Evolutionary conservation across 2,329 filamentous ascomycete species (phyloP).

Genomic region (Cyanodermella asteris): DNA sequence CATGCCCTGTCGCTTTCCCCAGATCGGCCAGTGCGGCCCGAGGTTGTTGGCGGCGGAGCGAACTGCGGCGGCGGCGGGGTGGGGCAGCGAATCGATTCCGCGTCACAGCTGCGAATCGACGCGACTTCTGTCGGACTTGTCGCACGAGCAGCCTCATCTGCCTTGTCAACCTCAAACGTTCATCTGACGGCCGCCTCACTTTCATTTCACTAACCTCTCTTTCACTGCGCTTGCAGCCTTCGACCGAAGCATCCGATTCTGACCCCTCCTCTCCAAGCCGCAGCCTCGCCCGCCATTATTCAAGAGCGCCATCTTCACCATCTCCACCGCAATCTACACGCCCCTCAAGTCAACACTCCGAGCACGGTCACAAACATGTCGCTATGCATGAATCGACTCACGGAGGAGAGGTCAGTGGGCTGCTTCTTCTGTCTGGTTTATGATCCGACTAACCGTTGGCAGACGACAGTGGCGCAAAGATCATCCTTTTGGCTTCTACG

Average conservation of each 20-base stretch:
- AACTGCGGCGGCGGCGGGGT: too few relatives aligned
- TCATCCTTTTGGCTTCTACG: slow-evolving; percentile 94
- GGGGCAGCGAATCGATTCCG: too few relatives aligned
- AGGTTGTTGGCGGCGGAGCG: too few relatives aligned
- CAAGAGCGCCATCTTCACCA: not conserved
- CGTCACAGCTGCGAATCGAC: too few relatives aligned
- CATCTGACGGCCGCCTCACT: not conserved
- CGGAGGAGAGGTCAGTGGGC: slow-evolving; percentile 55
- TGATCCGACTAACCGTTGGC: slow-evolving; percentile 4
- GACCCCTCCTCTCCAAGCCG: not conserved
- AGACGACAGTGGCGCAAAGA: slow-evolving; percentile 95
- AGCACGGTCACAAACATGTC: slow-evolving; percentile 36
- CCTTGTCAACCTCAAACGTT: not conserved
- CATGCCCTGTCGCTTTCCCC: too few relatives aligned
- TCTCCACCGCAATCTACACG: not conserved
- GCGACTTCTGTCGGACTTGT: not conserved
- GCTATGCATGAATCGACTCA: slow-evolving; percentile 67
- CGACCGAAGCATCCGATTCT: not conserved
- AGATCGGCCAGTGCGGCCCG: too few relatives aligned
- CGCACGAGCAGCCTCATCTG: not conserved
- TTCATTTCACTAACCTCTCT: not conserved
- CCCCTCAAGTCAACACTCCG: not conserved
- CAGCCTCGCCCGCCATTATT: not conserved
- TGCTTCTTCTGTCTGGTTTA: not conserved
- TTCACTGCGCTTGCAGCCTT: not conserved